Base-by-base conservation (phyloP, 305 asterid genomes). In the Fraxinus dipetala region DNA sequence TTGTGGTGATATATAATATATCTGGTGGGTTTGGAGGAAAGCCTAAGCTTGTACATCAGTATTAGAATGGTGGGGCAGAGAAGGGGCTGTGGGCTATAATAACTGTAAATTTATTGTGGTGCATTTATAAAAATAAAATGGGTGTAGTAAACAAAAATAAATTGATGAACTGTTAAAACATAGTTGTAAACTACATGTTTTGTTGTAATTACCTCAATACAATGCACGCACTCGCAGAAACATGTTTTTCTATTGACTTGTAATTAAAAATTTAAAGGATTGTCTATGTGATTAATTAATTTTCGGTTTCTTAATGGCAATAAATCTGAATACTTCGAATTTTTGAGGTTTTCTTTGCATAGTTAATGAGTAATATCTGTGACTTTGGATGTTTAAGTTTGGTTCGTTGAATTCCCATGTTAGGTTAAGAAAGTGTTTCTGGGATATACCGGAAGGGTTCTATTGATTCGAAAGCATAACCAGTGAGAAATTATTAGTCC, bases 401-500 rank as follows among this genome's bases (percentile, higher is more conserved):
- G 70, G 70, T 18, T 59, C 5, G 56, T 45, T 45, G 18, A 45
- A 45, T 45, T 45, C n/a, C 18, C 56, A 45, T 45, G 54, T 45
- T 45, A 45, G 56, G 56, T 45, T 45, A 45, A 14, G 56, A 45
- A 45, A 45, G 56, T 45, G 56, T 45, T 11, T 10, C 54, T 45
- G n/a, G 54, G 54, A 45, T 13, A 45, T 11, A 45, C 54, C 54
- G 1, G 54, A 45, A 45, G 6, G 56, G 56, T 45, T 45, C 56
- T 45, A 45, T 45, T 45, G 56, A 45, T 45, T 43, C 54, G 5
- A 11, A 34, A 34, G 36, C 36, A 34, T 5, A 34, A 34, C 36
- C 36, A 34, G 7, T 34, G 36, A 34, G 36, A 34, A 34, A 34
- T 34, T 34, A 34, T 84, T 85, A 76, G 80, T 69, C 82, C 14